Evolutionary conservation across 306 rosid species (phyloP), one percentile per base, ranked within the genome.

Genomic region (Medicago truncatula): DNA sequence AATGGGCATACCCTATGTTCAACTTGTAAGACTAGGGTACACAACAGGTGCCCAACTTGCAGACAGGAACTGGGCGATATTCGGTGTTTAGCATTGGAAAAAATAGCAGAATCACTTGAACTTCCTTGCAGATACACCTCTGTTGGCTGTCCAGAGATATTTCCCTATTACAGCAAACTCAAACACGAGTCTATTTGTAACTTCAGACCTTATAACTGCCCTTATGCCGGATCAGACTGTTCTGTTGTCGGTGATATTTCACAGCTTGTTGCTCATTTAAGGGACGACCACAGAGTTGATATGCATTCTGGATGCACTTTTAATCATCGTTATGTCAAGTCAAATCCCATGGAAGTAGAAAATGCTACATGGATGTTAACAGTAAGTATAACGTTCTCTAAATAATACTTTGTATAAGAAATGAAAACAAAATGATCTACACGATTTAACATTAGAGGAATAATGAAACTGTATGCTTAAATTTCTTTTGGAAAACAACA

Each of bases 321-420:
- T 62, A 90, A 90, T 83, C 96, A 90, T 80, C 96, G 96, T 31
- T 90, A 88, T 40, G 96, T 90, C 18, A 90, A 90, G 87, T 85
- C 96, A 25, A 86, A 90, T 83, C 96, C 96, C 43, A 75, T 83
- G 46, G 96, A 90, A 86, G 96, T 90, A 31, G 96, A 90, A 82
- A 90, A 90, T 82, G 96, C 96, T 71, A 90, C 96, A n/a, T 90
- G 96, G 96, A 90, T 90, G 96, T 70, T 90, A 80, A 90, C 96
- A 39, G 96, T 90, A 84, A 86, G 91, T 83, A 41, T 53, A 40
- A 21, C 63, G 6, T 73, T 57, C 44, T 67, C 43, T 13, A 49
- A 47, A 44, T 21, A 58, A 21, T 50, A 56, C 72, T 13, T 38
- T 17, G 41, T 28, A 28, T 28, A 28, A 28, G 31, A 28, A 28